Evolutionary conservation across 768 basidiomycete genomes (phyloP), one percentile per base, ranked within the genome.

Genomic region (Fistulinella prunicolor): DNA sequence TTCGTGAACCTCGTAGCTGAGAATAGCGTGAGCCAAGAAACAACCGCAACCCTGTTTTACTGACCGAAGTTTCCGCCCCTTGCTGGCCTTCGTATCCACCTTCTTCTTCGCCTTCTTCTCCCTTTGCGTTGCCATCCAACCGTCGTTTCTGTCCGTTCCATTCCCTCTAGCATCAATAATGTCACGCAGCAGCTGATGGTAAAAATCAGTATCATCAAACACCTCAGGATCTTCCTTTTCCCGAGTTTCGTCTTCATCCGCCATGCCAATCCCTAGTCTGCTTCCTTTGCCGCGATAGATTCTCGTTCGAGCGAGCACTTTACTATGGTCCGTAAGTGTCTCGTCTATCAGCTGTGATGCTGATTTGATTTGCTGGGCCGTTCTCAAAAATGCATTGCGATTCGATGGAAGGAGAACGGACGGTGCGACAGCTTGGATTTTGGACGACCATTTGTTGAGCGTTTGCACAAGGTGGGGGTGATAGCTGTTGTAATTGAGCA

Each of bases 11-110:
- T 95, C 88, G 65, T 93, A 96, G 46, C 90, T 89, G 63, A 24
- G n/a, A 41, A 43, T 17, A 38, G 23, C n/a, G 47, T 44, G 47
- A 41, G 60, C 20, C 17, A 26, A 19, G 19, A 41, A 14, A 29
- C 19, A 34, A 28, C 30, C 30, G 37, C 16, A 17, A 37, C 36
- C 36, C 29, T 35, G 24, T 26, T 26, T 38, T 14, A 71, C 81
- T 24, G 34, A 89, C 83, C 94, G 79, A 53, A 99, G 69, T 67
- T 94, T 95, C 49, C 95, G 76, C 5, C 96, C 96, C 71, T 98
- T 98, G 70, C 88, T 93, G 9, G 93, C 95, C 57, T 86, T 92
- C 0, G 93, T 91, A 64, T 99, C 95, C n/a, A 95, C 90, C 62
- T 84, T 89, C 66, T 86, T 87, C 72, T 86, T 86, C 20, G 80